Base-by-base conservation (phyloP, 345 rosid genomes). In the Citrus australasica region DNA sequence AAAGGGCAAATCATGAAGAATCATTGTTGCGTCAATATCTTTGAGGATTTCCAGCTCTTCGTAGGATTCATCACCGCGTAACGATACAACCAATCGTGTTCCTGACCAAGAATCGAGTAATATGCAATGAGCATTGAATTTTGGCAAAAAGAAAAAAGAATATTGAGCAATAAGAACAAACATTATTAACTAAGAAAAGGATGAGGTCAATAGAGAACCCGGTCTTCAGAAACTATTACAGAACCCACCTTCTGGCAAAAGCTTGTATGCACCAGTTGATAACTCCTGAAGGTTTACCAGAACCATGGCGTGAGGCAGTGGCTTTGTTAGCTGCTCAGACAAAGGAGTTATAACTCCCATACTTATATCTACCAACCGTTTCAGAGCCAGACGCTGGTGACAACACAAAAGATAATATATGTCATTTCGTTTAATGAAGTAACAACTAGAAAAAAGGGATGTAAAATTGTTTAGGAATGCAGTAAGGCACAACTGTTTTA, bases 241-340 rank as follows among this genome's bases (percentile, higher is more conserved):
- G 82, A 78, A 79, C 67, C n/a, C 75, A 96, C 99, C 99, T 92
- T 91, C 94, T 40, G 98, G 98, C 88, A 96, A 86, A 85, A 96
- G 98, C 89, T 91, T 96, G 90, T 87, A 84, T 85, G 95, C 99
- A 59, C 98, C 94, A 38, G 92, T 89, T 78, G 94, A 82, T 79
- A 94, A 80, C 82, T 96, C 99, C 86, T 92, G 94, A 56, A 92
- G 95, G 83, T 90, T 94, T 78, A 94, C 97, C 76, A 96, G 91
- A 85, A 82, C 95, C 91, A 96, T 87, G 71, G 99, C 98, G 80
- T 94, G 87, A 67, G 99, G 97, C 78, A 96, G 83, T 42, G 99
- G 98, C 81, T 94, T 96, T 67, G 94, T 96, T 59, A 96, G 90
- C 83, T 96, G 99, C 86, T 96, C 99, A 22, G 98, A 88, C 80